Base-by-base conservation (phyloP, 2,329 filamentous ascomycete species). In the Penicillium italicum region DNA sequence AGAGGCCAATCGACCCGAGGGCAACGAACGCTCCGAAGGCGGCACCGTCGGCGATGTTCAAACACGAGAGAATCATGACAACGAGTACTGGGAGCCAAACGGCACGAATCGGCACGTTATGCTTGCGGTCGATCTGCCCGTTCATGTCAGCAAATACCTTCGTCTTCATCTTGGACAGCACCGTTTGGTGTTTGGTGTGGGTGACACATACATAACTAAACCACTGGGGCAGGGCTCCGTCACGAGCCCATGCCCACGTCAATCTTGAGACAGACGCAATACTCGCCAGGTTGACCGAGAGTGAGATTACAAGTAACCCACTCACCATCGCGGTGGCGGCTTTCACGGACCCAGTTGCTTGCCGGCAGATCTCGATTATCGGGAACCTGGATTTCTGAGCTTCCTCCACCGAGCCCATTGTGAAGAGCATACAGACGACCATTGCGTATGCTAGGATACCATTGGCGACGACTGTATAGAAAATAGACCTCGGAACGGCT, bases 211-310 rank as follows among this genome's bases (percentile, higher is more conserved):
- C 62, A 31, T 61, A 51, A 28, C 61, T 43, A 40, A 67, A 63
- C 26, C 61, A 67, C 30, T 48, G 63, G 0, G 77, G 77, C 0
- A 80, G 62, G 6, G 76, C 79, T 3, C 76, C 76, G 52, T 81
- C 79, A 5, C 75, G 66, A 12, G 79, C 75, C 69, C 79, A 81
- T 0, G 76, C 76, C 79, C 79, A 81, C 0, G 77, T 76, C 1
- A 81, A 63, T 3, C 79, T 75, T 0, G 77, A 78, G 0, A 76
- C 76, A 0, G 78, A 80, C 0, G 79, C 77, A 2, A 80, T 73
- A 34, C 73, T 73, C 0, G 74, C 72, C 37, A 76, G 68, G 47
- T 74, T 70, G 16, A 72, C 66, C 34, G 78, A 62, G 0, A 77
- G 58, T 0, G 74, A 66, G 14, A 80, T 62, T 0, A 75, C 66